Evolutionary conservation across 1,139 yeast species (phyloP).

Genomic region (Komagataea norvegica): DNA sequence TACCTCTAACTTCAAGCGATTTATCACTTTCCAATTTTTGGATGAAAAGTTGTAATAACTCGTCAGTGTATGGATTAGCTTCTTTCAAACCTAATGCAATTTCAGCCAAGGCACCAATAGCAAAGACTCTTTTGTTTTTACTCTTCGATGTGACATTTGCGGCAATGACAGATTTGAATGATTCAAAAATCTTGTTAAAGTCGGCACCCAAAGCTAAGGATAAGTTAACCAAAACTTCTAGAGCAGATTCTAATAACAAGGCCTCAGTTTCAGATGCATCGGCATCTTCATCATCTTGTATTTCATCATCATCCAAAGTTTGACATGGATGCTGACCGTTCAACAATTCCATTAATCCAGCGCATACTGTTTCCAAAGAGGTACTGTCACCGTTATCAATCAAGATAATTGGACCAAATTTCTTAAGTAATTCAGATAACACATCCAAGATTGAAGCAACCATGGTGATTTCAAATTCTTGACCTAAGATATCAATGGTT

Average conservation of each 20-base stretch:
- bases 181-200: constrained; percentile 65
- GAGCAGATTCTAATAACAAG: constrained; percentile 74
- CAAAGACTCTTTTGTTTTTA: constrained; percentile 72
- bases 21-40: constrained; percentile 70
- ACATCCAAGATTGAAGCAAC: constrained; percentile 77
- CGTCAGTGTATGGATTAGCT: constrained; percentile 62
- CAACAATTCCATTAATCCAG: constrained; percentile 64
- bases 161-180: constrained; percentile 65
- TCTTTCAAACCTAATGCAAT: constrained; percentile 72
- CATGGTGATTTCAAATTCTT: constrained; percentile 79
- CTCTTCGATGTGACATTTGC: constrained; percentile 60
- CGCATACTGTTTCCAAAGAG: constrained; percentile 61
- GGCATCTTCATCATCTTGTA: constrained; percentile 45
- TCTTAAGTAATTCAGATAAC: constrained; percentile 62
- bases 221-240: constrained; percentile 78
- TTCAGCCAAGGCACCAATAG: constrained; percentile 90
- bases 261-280: constrained; percentile 89
- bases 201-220: constrained; percentile 72
- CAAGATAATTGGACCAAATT: constrained; percentile 69
- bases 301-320: constrained; percentile 53
- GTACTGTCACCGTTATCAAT: constrained; percentile 56
- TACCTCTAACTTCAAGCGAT: constrained; percentile 86
- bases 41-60: constrained; percentile 64
- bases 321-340: constrained; percentile 84
- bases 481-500: constrained; percentile 59